Evolutionary conservation across 2,329 filamentous ascomycete species (phyloP), one percentile per base, ranked within the genome.

Genomic region (Ophiocordyceps robertsii): DNA sequence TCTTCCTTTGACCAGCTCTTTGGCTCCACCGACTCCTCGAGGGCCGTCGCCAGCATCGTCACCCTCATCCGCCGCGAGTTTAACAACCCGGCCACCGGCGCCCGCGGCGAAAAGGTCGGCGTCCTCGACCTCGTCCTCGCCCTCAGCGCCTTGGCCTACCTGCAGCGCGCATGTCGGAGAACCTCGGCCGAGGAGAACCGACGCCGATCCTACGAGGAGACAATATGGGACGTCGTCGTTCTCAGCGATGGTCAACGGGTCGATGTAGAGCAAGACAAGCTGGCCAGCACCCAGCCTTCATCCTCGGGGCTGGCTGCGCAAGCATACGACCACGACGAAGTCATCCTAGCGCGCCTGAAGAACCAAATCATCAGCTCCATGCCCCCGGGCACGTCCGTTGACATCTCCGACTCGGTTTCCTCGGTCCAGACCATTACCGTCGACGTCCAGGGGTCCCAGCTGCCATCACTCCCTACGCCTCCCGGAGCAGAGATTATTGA

Each of bases 141-240:
- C 0, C 59, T 81, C 7, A 73, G 71, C 46, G 75, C 75, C 13
- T 59, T 83, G 43, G 75, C 77, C 5, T 77, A 80, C 44, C 59
- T 82, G 19, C 79, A 82, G 52, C 65, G 68, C 42, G 69, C 67
- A 53, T 79, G 74, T 46, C 67, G 66, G 41, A 70, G 65, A 37
- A 61, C 68, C 29, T 64, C 69, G 7, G 68, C 72, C 17, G 67
- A 72, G 39, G 72, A 78, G 49, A 58, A 56, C 7, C 61, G 63
- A 21, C 62, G 66, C 1, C 60, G 68, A 8, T 62, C 63, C 11
- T 64, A 66, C 16, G 74, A 80, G 44, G 73, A 80, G 46, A 60
- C 75, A 2, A 64, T 83, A 9, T 82, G 79, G 78, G 79, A 83
- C 51, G 72, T 82, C 3, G 75, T 82, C 8, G 73, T 82, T 0